These are phyloP conservation scores for Dactylonectria macrodidyma DNA, from an alignment of 2,329 filamentous ascomycete species.

Conservation along the genomic window DNA sequence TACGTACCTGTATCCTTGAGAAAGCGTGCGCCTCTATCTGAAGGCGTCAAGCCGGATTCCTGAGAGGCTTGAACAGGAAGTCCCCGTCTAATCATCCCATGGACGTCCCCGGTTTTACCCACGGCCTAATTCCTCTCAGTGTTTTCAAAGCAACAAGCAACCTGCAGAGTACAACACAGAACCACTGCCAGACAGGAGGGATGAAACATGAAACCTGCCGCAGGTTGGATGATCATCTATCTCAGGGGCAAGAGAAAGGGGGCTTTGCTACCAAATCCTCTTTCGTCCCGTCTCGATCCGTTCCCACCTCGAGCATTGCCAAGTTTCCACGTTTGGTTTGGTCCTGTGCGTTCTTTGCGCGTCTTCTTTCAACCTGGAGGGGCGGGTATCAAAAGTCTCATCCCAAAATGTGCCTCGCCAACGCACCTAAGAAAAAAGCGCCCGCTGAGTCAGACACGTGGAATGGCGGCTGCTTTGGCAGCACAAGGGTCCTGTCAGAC, in stretches of 20 bases:
- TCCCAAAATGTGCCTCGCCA: background rate
- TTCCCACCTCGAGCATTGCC: constrained; percentile 8
- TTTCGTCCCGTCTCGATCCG: constrained; percentile 27
- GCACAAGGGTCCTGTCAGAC: constrained; percentile 12
- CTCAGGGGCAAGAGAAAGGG: constrained; percentile 9
- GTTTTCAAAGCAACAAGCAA: background rate
- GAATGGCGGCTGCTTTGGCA: constrained; percentile 24
- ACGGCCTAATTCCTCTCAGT: background rate
- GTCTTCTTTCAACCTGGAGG: background rate
- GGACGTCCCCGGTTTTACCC: constrained; percentile 1
- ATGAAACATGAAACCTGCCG: constrained; percentile 42
- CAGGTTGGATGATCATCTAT: constrained; percentile 22
- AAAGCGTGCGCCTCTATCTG: background rate
- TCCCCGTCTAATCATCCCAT: background rate
- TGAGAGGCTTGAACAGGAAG: background rate
- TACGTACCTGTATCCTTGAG: no score
- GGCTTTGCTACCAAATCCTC: constrained; percentile 1
- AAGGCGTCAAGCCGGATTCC: background rate
- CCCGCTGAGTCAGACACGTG: constrained; percentile 30
- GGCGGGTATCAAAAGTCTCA: background rate
- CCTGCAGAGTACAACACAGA: background rate
- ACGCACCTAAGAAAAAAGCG: background rate
- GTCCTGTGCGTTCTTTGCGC: constrained; percentile 9
- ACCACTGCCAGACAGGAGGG: constrained; percentile 23
- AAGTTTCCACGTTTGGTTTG: constrained; percentile 3